Evolutionary conservation across 2,329 filamentous ascomycete species (phyloP), one percentile per base, ranked within the genome.

Genomic region (Penicillium oxalicum): DNA sequence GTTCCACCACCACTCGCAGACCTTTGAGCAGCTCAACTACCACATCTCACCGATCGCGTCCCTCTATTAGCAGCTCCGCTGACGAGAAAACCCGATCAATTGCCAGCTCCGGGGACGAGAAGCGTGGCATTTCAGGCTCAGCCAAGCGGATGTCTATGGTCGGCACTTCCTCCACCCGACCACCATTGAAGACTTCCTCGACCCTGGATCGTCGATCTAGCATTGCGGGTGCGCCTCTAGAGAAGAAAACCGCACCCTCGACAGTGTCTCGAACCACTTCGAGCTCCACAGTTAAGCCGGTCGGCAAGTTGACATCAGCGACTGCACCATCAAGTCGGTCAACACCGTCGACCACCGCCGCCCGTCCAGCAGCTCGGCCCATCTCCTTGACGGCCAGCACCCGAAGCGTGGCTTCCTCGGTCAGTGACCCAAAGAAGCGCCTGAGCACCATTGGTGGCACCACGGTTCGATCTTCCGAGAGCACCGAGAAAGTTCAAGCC

Each of bases 61-160:
- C 66, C 11, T 74, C 73, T 0, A 59, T 72, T 40, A 70, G 70
- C 53, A 72, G 70, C 55, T 73, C 70, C 12, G 69, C 70, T 7
- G 70, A 73, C 50, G 70, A 73, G 53, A 72, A 70, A 51, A 52
- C 63, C 34, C 67, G 64, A 32, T 70, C 66, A 7, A 61, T 72
- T 34, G 63, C 67, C 9, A 74, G 71, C 51, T 74, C 71, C 2
- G 69, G 71, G 12, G 72, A 74, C 50, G 73, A 74, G 52, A 70
- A 65, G 51, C 67, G 63, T 44, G 70, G 69, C 4, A 70, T 74
- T 45, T 68, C 70, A 9, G 61, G 67, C 25, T 63, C 65, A 6
- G 70, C 71, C 36, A 75, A 75, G 60, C 66, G 72, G 39, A 70
- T 71, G 64, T 75, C 73, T 4, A 61, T 75, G 46, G 69, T 64